A percentile compares a stretch with the other conserved stretches of the same genome.
Conservation (phyloP, 2,329 filamentous ascomycete genomes). For the Calonectria ilicicola region DNA sequence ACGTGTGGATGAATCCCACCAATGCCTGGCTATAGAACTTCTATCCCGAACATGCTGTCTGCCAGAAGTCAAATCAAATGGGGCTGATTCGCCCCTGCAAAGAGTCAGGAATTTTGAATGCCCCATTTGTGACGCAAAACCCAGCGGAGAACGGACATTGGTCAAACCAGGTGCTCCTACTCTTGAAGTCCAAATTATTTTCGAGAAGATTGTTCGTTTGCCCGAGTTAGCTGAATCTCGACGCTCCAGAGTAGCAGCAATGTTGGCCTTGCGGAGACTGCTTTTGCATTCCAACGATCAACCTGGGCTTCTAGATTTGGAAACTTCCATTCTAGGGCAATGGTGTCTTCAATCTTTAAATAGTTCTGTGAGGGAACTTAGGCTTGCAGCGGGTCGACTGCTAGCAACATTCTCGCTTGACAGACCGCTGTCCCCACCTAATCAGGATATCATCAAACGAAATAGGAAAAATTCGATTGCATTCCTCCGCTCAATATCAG, state of each 20-base stretch:
- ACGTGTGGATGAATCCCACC: constrained; percentile 59
- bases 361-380: constrained; percentile 87
- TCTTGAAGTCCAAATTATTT: constrained; percentile 56
- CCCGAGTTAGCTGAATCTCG: constrained; percentile 64
- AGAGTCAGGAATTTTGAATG: constrained; percentile 29
- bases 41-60: constrained; percentile 63
- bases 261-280: constrained; percentile 77
- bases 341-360: constrained; percentile 86
- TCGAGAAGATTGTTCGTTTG: constrained; percentile 59
- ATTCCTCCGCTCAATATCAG: constrained; percentile 78
- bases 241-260: constrained; percentile 75
- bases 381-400: constrained; percentile 80
- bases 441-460: constrained; percentile 42
- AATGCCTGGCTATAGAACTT: constrained; percentile 64
- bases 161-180: constrained; percentile 38
- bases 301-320: constrained; percentile 73
- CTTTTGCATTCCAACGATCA: constrained; percentile 72
- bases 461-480: constrained; percentile 77
- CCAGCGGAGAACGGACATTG: neutral
- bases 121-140: constrained; percentile 40
- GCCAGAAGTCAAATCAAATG: constrained; percentile 18
- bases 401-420: constrained; percentile 72
- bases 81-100: neutral
- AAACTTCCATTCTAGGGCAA: constrained; percentile 76
- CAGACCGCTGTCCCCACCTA: constrained; percentile 10